Percentiles rank a stretch among this genome's conserved stretches.
Evolutionary conservation across 306 rosid species (phyloP).

Genomic region (Rubus parviflorus): DNA sequence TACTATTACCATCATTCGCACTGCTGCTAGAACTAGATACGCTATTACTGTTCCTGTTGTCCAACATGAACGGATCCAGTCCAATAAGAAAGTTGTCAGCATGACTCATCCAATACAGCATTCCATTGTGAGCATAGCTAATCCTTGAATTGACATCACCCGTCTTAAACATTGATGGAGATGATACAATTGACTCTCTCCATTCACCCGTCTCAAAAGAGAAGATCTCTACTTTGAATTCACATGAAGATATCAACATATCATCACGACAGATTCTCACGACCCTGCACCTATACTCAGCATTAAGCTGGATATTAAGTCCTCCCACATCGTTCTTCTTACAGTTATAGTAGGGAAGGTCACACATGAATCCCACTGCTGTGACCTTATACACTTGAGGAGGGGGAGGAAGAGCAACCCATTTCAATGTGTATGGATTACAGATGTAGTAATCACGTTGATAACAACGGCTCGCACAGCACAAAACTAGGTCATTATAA

Average conservation of each 20-base stretch:
- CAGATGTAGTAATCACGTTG: neutral
- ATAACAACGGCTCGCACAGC: neutral
- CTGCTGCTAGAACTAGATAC: neutral
- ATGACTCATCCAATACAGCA: neutral
- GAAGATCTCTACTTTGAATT: neutral
- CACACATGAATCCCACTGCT: neutral
- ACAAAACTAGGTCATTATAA: neutral
- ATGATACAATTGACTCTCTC: neutral
- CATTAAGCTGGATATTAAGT: neutral
- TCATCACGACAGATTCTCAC: neutral
- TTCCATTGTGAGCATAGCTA: neutral
- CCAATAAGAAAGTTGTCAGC: neutral
- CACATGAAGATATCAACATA: neutral
- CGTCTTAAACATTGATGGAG: neutral
- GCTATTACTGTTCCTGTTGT: neutral
- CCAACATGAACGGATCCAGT: neutral
- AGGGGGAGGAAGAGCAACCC: constrained; percentile 2
- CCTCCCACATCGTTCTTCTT: neutral
- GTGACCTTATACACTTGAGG: neutral
- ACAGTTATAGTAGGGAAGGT: constrained; percentile 1
- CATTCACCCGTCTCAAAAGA: neutral
- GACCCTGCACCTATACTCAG: neutral
- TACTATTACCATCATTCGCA: neutral
- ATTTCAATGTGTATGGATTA: neutral
- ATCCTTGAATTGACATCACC: neutral